These are phyloP conservation scores for Phoenix dactylifera DNA, from an alignment of 176 grass and related monocot species.

Conservation along the genomic window DNA sequence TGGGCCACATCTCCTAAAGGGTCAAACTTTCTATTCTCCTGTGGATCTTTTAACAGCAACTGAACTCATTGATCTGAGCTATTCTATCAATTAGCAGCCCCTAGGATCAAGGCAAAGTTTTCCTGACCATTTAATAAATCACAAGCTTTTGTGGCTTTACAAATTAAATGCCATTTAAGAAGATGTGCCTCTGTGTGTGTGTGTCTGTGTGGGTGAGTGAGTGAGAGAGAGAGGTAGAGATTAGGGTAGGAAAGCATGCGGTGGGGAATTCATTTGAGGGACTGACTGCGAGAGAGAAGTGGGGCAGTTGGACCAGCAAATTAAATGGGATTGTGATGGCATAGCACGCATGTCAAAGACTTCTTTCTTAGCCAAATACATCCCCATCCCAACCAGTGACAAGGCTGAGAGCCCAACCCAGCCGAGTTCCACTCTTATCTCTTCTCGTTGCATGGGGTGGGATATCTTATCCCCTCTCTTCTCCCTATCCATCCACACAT, in stretches of 20 bases:
- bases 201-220: background rate
- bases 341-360: background rate
- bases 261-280: background rate
- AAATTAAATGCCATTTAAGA: conserved; percentile 44
- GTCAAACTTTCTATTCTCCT: background rate
- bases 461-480: conserved; percentile 1
- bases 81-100: background rate
- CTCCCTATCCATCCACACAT: conserved; percentile 7
- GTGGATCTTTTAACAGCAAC: conserved; percentile 1
- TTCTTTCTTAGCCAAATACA: background rate
- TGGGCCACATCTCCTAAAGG: too few relatives aligned
- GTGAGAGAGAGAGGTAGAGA: background rate
- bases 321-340: background rate
- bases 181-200: conserved; percentile 22
- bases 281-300: background rate
- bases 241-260: background rate
- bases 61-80: background rate
- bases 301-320: conserved; percentile 3
- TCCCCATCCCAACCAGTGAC: background rate
- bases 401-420: background rate
- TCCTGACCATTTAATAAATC: conserved; percentile 33
- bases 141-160: conserved; percentile 35
- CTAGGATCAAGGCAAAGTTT: conserved; percentile 13
- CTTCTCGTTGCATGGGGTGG: background rate
- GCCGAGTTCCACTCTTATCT: too few relatives aligned